Conservation (phyloP, 225 moss, liverwort and hornwort genomes). For the Pseudisothecium myosuroides region DNA sequence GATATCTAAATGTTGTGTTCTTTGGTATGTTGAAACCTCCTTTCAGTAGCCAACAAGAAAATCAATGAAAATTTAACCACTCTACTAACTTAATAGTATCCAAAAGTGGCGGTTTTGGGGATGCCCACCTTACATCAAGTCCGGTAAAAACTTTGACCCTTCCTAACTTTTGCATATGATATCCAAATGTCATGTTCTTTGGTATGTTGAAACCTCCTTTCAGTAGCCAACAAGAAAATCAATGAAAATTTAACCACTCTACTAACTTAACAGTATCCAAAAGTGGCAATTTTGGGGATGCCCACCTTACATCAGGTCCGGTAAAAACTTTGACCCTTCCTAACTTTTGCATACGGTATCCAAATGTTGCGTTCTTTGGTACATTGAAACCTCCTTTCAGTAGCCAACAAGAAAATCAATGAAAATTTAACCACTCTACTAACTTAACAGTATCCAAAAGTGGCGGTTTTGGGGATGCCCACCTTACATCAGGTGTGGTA, state of each 20-base stretch:
- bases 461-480: not conserved
- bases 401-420: too few species aligned
- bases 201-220: not conserved
- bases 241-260: not conserved
- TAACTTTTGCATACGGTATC: not conserved
- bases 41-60: too few species aligned
- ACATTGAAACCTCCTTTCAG: not conserved
- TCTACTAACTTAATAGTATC: not conserved
- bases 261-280: not conserved
- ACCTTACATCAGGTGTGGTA: not conserved
- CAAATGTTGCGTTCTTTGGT: not conserved
- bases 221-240: too few species aligned
- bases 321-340: not conserved
- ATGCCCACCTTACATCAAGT: not conserved
- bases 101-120: not conserved
- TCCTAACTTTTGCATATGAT: rapidly evolving
- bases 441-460: not conserved
- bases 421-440: not conserved
- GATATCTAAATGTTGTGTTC: rapidly evolving
- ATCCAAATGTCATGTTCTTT: not conserved
- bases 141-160: too few species aligned
- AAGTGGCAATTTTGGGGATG: not conserved
- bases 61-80: not conserved
- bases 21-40: not conserved
- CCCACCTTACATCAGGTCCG: not conserved